phyloP scores from a whole-genome alignment of 192 early-diverging fungal species.

The Jimgerdemannia flammicorona region DNA sequence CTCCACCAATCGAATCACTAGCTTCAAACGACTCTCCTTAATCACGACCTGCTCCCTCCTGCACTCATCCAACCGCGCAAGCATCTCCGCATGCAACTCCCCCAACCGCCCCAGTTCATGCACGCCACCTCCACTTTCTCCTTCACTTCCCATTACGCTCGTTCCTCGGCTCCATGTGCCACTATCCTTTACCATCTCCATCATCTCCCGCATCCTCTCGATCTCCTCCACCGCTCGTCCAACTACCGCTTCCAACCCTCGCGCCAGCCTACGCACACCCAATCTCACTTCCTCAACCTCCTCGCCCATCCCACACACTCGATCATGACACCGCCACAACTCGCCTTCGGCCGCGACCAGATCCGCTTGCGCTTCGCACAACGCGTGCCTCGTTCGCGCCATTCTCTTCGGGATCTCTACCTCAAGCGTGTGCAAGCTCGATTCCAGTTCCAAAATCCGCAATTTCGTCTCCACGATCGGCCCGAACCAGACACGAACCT shows the following conservation, averaged over 20 bases:
- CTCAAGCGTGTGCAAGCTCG: conserved; percentile 37
- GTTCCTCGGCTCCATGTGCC: conserved; percentile 11
- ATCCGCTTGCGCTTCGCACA: conserved; percentile 34
- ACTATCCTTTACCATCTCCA: conserved; percentile 39
- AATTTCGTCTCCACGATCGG: conserved; percentile 29
- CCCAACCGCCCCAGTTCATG: conserved; percentile 47
- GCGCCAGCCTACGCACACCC: conserved; percentile 36
- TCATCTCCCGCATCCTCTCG: conserved; percentile 50
- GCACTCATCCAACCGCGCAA: conserved; percentile 40
- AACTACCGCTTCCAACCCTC: conserved; percentile 43
- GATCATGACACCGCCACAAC: conserved; percentile 32
- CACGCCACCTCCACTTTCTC: conserved; percentile 20
- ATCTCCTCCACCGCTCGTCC: conserved; percentile 46
- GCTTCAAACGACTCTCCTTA: conserved; percentile 29
- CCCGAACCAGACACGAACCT: too few relatives aligned
- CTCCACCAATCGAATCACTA: conserved; percentile 32
- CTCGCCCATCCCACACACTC: conserved; percentile 37
- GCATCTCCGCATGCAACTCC: conserved; percentile 31
- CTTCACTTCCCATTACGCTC: conserved; percentile 8
- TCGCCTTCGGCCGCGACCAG: conserved; percentile 37
- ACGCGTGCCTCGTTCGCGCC: conserved; percentile 23
- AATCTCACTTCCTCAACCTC: conserved; percentile 42
- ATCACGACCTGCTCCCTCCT: conserved; percentile 42
- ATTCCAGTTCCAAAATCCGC: conserved; percentile 33
- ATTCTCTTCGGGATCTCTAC: conserved; percentile 32